Percentiles rank a stretch among this genome's conserved stretches.
These are phyloP conservation scores for Lactarius sanguifluus DNA, from an alignment of 768 basidiomycete genomes.

Conservation along the genomic window DNA sequence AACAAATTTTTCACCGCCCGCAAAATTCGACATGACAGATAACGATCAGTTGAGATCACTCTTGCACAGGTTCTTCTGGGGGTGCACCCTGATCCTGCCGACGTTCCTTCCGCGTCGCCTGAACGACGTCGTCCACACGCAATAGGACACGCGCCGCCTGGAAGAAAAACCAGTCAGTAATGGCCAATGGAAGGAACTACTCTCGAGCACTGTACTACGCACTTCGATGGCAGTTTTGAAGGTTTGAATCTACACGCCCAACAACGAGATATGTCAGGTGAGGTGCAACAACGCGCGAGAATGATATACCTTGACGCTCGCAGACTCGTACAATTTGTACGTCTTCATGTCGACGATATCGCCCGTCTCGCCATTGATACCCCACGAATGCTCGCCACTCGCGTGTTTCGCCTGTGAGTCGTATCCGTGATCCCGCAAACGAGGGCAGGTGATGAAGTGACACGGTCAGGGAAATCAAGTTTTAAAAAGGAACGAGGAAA, in stretches of 20 bases:
- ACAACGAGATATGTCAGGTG: neutral
- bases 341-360: slow-evolving; percentile 95
- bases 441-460: neutral
- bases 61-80: slow-evolving; percentile 56
- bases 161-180: slow-evolving; percentile 11
- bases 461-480: slow-evolving; percentile 33
- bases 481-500: neutral
- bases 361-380: slow-evolving; percentile 94
- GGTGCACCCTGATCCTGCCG: slow-evolving; percentile 51
- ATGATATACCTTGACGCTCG: slow-evolving; percentile 79
- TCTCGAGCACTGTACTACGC: slow-evolving; percentile 20
- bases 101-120: slow-evolving; percentile 76
- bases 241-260: slow-evolving; percentile 71
- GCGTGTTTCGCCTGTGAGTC: slow-evolving; percentile 84
- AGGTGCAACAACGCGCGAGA: slow-evolving; percentile 9
- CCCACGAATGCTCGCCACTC: slow-evolving; percentile 86
- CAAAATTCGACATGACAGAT: neutral
- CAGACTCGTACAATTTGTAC: slow-evolving; percentile 93
- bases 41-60: slow-evolving; percentile 12
- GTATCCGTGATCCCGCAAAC: neutral
- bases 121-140: slow-evolving; percentile 92
- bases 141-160: slow-evolving; percentile 88
- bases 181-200: neutral
- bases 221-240: slow-evolving; percentile 97
- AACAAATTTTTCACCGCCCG: slow-evolving; percentile 8